Evolutionary conservation across 1,139 yeast genomes (phyloP), one percentile per base, ranked within the genome.

Genomic region (Suhomyces panamericanus): DNA sequence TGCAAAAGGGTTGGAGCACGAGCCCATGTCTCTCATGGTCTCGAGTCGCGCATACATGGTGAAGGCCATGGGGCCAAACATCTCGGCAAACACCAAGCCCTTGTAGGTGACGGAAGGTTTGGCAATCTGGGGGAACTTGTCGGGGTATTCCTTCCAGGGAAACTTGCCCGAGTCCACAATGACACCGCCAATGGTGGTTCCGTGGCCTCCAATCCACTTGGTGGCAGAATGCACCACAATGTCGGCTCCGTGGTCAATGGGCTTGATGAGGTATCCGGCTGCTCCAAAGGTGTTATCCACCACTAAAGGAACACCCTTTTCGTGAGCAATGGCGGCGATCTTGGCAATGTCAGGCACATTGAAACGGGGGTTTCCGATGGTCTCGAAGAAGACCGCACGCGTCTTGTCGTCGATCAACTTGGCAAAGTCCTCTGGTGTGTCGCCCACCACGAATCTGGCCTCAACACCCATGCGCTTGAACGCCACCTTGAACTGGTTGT

Each of bases 221-320:
- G 98, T 91, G 44, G 96, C 96, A 46, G 97, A 89, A 69, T 91
- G 96, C 35, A 78, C 80, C 32, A 80, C 78, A 51, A 89, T 85
- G 62, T 89, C 96, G 36, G 89, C 98, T 54, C 98, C 98, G 59
- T 80, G 87, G 51, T 85, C 86, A 55, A 91, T 68, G 52, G 98
- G 99, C 57, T 80, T 83, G 51, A 89, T 79, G 58, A 87, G 79
- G 74, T 70, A 90, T 41, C 98, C 98, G 66, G 96, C 97, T 38
- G 97, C 97, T 63, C 96, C 98, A 60, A 91, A 91, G 29, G 99
- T 91, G 80, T 91, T 93, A 71, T 91, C 98, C 39, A 88, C 96
- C 46, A 91, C 93, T 42, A 93, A 82, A 43, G 97, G 96, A 45
- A 91, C 78, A 47, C 97, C 97, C 56, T 87, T 80, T 52, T 83